These are phyloP conservation scores for Mortierella sp. DNA, from an alignment of 371 early-diverging fungal genomes.

Conservation along the genomic window DNA sequence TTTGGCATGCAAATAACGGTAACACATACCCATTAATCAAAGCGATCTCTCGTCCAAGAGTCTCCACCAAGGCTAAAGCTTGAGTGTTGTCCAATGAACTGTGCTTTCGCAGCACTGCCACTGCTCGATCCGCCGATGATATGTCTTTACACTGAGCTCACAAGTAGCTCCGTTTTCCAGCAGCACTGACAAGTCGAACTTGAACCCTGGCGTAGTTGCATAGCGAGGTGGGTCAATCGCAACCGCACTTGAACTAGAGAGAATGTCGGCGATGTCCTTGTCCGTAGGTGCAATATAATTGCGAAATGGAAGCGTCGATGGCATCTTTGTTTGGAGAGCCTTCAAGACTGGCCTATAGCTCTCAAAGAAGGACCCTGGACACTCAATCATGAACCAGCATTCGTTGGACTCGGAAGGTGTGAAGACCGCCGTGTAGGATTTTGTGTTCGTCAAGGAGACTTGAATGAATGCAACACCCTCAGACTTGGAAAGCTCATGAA, in stretches of 20 bases:
- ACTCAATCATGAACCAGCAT: conserved; percentile 61
- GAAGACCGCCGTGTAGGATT: conserved; percentile 18
- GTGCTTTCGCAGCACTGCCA: conserved; percentile 15
- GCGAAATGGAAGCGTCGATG: conserved; percentile 53
- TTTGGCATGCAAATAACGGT: too few relatives aligned
- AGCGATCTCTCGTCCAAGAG: conserved; percentile 58
- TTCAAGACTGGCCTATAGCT: conserved; percentile 60
- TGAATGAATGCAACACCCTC: conserved; percentile 26
- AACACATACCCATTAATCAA: conserved; percentile 55
- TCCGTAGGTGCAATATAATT: conserved; percentile 52
- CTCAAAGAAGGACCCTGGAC: conserved; percentile 59
- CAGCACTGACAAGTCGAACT: conserved; percentile 51
- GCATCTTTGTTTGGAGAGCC: conserved; percentile 51
- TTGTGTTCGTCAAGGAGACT: conserved; percentile 43
- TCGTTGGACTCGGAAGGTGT: background rate
- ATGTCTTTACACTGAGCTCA: conserved; percentile 17
- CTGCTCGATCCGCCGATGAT: conserved; percentile 6
- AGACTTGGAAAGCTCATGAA: conserved; percentile 29
- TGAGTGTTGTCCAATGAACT: conserved; percentile 54
- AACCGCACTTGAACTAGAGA: too few relatives aligned
- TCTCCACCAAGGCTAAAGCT: conserved; percentile 51
- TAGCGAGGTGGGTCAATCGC: conserved; percentile 49
- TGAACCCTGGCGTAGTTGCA: conserved; percentile 50
- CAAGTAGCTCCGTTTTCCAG: background rate
- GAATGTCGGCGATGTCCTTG: background rate